Evolutionary conservation across 1,284 basidiomycete species (phyloP), one percentile per base, ranked within the genome.

Genomic region (Cutaneotrichosporon sp.): DNA sequence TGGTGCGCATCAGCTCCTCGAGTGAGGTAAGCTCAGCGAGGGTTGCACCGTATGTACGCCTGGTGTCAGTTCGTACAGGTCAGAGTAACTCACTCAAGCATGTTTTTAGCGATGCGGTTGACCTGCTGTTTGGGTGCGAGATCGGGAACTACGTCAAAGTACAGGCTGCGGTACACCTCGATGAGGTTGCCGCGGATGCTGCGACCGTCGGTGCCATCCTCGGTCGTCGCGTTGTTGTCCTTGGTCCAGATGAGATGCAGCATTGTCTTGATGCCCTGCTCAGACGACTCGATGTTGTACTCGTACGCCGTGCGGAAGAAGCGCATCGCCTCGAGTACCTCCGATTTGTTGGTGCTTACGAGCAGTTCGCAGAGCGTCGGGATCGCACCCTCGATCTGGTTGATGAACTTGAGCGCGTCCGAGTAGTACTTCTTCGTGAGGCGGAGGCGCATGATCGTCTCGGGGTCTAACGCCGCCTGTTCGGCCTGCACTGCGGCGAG

Each of bases 211-310:
- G 90, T 90, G 14, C 89, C 90, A 36, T 73, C 75, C 46, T 80
- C 79, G 22, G 87, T 86, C 14, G 90, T 90, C 30, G 91, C 85
- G 51, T 84, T 89, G 76, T 94, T 94, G 77, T 98, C 96, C 77
- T 98, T 99, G 14, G 87, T 86, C 97, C 97, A 99, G 73, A 99
- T 92, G 42, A 99, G 84, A 80, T 99, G 97, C 7, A 99, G 79
- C 96, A 99, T 99, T 74, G 89, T 91, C 82, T 91, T 93, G 73
- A 99, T 89, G 61, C 84, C 63, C 68, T 90, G 89, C 77, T 89
- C 87, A 8, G 92, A 89, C 38, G 86, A 86, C 22, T 88, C 84
- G 61, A 98, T 86, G 72, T 90, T 85, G 79, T 97, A 97, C 75
- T 90, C 90, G 74, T 89, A 86, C 0, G 90, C 88, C 10, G 90